These are phyloP conservation scores for Globisporangium radiosum DNA, from an alignment of 352 stramenopile genomes.

Conservation along the genomic window DNA sequence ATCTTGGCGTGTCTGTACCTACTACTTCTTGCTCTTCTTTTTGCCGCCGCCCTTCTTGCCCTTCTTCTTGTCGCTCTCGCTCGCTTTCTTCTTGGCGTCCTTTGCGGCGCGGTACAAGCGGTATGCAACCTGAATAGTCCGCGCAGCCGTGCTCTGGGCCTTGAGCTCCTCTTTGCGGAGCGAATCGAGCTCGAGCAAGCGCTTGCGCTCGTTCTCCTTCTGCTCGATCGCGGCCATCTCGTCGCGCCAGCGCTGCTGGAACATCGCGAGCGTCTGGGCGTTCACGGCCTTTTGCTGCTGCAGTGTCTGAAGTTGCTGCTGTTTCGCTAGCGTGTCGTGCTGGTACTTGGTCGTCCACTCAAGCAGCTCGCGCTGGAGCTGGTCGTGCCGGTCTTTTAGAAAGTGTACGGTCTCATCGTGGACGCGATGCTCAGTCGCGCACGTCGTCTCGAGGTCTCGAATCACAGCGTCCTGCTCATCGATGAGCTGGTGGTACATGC, in stretches of 20 bases:
- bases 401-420: conserved; percentile 76
- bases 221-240: conserved; percentile 65
- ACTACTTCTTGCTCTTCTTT: conserved; percentile 27
- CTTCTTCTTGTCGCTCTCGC: conserved; percentile 54
- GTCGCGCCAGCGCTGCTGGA: conserved; percentile 66
- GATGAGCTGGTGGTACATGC: conserved; percentile 79
- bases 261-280: conserved; percentile 50
- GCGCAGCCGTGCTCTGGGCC: conserved; percentile 54
- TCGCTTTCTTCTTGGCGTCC: conserved; percentile 56
- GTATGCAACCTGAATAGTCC: conserved; percentile 67
- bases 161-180: conserved; percentile 64
- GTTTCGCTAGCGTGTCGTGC: conserved; percentile 69
- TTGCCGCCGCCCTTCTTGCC: conserved; percentile 58
- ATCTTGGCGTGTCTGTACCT: too few species aligned
- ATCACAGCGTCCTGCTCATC: conserved; percentile 71
- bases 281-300: conserved; percentile 54
- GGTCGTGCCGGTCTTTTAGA: conserved; percentile 71
- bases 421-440: conserved; percentile 55
- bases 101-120: conserved; percentile 32
- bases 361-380: conserved; percentile 47
- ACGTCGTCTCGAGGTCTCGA: conserved; percentile 53
- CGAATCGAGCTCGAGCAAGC: conserved; percentile 54
- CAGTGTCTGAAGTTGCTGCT: conserved; percentile 49
- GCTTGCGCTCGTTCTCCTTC: conserved; percentile 67
- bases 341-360: conserved; percentile 83